Percentiles rank a stretch among this genome's conserved stretches.
Conservation (phyloP, 2,329 filamentous ascomycete genomes). For the Alternaria sp. region DNA sequence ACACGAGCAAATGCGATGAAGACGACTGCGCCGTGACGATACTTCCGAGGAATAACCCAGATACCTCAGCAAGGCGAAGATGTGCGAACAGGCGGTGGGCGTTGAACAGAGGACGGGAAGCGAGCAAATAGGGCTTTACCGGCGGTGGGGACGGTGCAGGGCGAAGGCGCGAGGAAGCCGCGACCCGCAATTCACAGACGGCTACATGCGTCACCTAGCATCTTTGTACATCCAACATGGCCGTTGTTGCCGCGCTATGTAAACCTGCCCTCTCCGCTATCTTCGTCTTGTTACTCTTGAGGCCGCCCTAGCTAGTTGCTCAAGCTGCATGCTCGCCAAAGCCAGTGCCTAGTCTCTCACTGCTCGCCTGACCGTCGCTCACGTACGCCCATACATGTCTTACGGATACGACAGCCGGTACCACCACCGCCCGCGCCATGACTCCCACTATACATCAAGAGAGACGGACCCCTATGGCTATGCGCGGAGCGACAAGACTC, state of each 20-base stretch:
- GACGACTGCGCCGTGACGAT: background rate
- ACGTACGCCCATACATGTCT: conserved; percentile 25
- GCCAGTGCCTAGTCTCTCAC: conserved; percentile 8
- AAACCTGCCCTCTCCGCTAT: conserved; percentile 4
- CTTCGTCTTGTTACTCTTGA: conserved; percentile 1
- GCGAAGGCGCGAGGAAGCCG: conserved; percentile 8
- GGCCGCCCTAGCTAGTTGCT: conserved; percentile 6
- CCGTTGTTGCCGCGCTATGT: conserved; percentile 11
- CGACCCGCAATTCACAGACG: conserved; percentile 13
- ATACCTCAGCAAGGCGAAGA: background rate
- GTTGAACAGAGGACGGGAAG: conserved; percentile 1
- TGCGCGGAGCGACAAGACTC: conserved; percentile 22
- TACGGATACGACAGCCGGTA: conserved; percentile 36
- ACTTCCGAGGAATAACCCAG: background rate
- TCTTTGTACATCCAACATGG: conserved; percentile 15
- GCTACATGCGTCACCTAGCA: conserved; percentile 20
- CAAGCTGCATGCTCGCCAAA: conserved; percentile 4
- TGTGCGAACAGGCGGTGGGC: conserved; percentile 17
- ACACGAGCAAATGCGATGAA: background rate
- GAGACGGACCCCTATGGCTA: conserved; percentile 32
- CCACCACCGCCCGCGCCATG: conserved; percentile 30
- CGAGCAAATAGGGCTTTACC: conserved; percentile 12
- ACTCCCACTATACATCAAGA: conserved; percentile 34
- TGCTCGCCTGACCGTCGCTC: conserved; percentile 18
- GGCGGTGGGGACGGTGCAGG: conserved; percentile 4